phyloP scores from a whole-genome alignment of 345 rosid genomes.

The Eucalyptus cladocalyx region DNA sequence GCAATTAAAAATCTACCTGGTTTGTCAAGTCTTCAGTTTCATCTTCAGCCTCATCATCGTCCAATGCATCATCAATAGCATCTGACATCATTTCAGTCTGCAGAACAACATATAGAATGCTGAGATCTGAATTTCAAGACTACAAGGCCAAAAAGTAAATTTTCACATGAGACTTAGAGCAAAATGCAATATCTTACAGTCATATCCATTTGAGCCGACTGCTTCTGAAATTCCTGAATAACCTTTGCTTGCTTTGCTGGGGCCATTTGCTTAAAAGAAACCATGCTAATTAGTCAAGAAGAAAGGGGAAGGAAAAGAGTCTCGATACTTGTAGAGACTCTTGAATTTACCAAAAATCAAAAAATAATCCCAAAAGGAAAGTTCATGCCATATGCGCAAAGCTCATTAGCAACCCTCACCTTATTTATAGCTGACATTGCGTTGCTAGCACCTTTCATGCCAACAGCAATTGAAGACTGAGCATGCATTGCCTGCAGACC shows the following conservation, averaged over 20 bases:
- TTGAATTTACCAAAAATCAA: not conserved
- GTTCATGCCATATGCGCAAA: not conserved
- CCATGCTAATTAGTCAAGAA: not conserved
- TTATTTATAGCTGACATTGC: conserved; percentile 88
- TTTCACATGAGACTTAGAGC: not conserved
- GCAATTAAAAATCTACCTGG: conserved; percentile 34
- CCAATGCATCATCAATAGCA: conserved; percentile 78
- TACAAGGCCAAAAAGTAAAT: not conserved
- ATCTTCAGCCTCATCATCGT: conserved; percentile 89
- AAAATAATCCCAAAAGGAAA: not conserved
- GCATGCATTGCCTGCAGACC: conserved; percentile 84
- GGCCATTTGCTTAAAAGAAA: conserved; percentile 71
- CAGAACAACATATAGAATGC: conserved; percentile 2
- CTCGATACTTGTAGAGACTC: not conserved
- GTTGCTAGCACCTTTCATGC: conserved; percentile 85
- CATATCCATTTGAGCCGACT: conserved; percentile 96
- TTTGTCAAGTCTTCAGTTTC: conserved; percentile 92
- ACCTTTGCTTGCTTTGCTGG: conserved; percentile 85
- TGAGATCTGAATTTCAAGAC: not conserved
- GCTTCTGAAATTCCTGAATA: conserved; percentile 77
- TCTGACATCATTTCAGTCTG: conserved; percentile 99
- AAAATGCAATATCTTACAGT: conserved; percentile 44
- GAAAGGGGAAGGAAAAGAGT: not conserved
- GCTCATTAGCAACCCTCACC: conserved; percentile 24
- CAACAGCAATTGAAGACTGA: conserved; percentile 83